A percentile compares a stretch with the other conserved stretches of the same genome.
Conservation (phyloP, 2,329 filamentous ascomycete genomes). For the Rosellinia necatrix region DNA sequence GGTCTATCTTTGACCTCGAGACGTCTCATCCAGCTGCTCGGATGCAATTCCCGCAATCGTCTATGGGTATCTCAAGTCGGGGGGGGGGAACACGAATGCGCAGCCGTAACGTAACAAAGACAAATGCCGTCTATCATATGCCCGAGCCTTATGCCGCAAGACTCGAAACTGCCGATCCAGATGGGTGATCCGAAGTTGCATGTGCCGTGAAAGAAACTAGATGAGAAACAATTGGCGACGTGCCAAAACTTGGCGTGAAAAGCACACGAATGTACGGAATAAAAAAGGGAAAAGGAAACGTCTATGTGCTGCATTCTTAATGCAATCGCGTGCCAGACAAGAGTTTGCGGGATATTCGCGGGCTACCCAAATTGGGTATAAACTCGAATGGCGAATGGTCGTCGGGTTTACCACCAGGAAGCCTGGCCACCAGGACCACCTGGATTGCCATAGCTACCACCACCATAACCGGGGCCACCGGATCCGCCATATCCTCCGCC, state of each 20-base stretch:
- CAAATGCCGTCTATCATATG: slow-evolving; percentile 46
- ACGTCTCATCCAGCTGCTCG: slow-evolving; percentile 44
- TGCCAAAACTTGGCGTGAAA: slow-evolving; percentile 29
- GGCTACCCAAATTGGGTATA: background rate
- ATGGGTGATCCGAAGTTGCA: slow-evolving; percentile 38
- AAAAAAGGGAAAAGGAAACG: slow-evolving; percentile 26
- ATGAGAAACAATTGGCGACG: slow-evolving; percentile 28
- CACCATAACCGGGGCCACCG: slow-evolving; percentile 52
- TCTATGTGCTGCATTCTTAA: slow-evolving; percentile 34
- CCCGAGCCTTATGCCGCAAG: slow-evolving; percentile 40
- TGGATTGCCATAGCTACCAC: too few species aligned
- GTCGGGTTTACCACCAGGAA: slow-evolving; percentile 66
- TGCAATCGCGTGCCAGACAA: slow-evolving; percentile 22
- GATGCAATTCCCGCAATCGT: slow-evolving; percentile 38
- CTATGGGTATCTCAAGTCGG: slow-evolving; percentile 46
- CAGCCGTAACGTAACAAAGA: slow-evolving; percentile 45
- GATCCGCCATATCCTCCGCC: slow-evolving; percentile 48
- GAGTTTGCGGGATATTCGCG: slow-evolving; percentile 2
- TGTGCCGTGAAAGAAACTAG: slow-evolving; percentile 41
- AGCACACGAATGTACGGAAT: slow-evolving; percentile 32
- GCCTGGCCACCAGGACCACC: slow-evolving; percentile 67
- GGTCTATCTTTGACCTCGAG: slow-evolving; percentile 39
- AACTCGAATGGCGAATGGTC: slow-evolving; percentile 5
- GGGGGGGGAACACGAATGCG: slow-evolving; percentile 35
- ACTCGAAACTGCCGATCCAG: slow-evolving; percentile 43